These are phyloP conservation scores for Chloris gayana DNA, from an alignment of 176 grass and related monocot species.

Conservation along the genomic window DNA sequence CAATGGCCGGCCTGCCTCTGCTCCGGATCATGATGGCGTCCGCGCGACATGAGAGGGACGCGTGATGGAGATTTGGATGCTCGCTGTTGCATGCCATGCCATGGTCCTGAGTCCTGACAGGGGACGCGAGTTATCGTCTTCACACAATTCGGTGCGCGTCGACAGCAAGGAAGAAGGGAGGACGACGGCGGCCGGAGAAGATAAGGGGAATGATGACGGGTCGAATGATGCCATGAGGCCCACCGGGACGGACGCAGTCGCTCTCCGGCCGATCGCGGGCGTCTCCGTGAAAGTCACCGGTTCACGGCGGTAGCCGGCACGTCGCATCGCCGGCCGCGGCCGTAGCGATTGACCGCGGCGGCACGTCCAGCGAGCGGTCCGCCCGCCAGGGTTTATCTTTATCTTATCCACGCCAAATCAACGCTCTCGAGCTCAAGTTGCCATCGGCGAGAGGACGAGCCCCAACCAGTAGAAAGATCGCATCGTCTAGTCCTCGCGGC, in stretches of 20 bases:
- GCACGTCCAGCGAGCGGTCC: background rate
- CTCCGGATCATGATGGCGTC: background rate
- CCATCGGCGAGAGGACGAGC: too few species aligned
- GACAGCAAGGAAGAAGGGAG: background rate
- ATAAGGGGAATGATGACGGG: background rate
- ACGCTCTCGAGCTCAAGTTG: background rate
- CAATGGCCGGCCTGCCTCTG: background rate
- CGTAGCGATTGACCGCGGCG: background rate
- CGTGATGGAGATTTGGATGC: background rate
- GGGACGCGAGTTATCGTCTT: too few species aligned
- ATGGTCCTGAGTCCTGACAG: background rate
- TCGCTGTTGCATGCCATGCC: background rate
- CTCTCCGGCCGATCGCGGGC: background rate
- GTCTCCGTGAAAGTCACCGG: slow-evolving; percentile 37
- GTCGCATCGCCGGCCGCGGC: background rate
- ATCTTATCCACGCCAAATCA: slow-evolving; percentile 24
- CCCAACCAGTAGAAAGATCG: background rate
- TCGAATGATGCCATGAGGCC: slow-evolving; percentile 2
- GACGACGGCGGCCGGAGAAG: background rate
- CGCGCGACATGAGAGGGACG: too few species aligned
- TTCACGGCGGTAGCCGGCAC: background rate
- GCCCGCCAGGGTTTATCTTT: background rate
- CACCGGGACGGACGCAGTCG: background rate
- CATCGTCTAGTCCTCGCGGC: background rate
- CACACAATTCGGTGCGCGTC: too few species aligned